These are phyloP conservation scores for Sporothrix dimorphospora DNA, from an alignment of 2,329 filamentous ascomycete species.

Conservation along the genomic window DNA sequence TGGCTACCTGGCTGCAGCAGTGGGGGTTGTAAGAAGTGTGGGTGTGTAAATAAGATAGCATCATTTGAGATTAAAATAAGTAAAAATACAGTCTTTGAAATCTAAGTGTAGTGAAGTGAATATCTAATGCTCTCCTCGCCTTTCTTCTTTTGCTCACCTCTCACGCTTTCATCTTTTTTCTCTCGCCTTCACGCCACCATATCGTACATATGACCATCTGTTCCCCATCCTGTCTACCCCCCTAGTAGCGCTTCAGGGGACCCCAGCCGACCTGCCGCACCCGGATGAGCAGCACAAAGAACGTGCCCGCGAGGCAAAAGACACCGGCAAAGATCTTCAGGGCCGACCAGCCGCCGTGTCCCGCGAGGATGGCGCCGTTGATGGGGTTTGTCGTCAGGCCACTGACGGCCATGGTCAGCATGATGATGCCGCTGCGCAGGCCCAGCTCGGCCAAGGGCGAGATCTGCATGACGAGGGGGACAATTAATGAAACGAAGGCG, in stretches of 20 bases:
- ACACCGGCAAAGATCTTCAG: constrained; percentile 30
- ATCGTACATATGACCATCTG: neutral
- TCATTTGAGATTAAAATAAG: neutral
- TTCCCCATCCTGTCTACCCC: no score
- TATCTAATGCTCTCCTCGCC: neutral
- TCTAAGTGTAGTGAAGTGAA: neutral
- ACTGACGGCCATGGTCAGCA: constrained; percentile 64
- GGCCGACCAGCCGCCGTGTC: constrained; percentile 26
- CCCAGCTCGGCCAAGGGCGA: constrained; percentile 71
- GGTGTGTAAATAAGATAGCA: neutral
- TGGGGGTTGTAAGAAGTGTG: neutral
- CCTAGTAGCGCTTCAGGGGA: neutral
- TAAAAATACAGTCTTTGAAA: neutral
- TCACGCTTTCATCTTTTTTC: no score
- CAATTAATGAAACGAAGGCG: constrained; percentile 64
- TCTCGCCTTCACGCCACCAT: no score
- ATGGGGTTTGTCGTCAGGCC: constrained; percentile 70
- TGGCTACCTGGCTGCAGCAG: constrained; percentile 11
- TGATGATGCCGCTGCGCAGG: constrained; percentile 66
- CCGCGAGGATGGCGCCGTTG: constrained; percentile 58
- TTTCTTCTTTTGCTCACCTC: neutral
- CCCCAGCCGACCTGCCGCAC: constrained; percentile 16
- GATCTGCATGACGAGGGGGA: constrained; percentile 70
- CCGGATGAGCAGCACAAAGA: constrained; percentile 21
- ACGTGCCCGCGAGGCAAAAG: constrained; percentile 23